Base-by-base conservation (phyloP, 306 rosid species). In the Vigna unguiculata region DNA sequence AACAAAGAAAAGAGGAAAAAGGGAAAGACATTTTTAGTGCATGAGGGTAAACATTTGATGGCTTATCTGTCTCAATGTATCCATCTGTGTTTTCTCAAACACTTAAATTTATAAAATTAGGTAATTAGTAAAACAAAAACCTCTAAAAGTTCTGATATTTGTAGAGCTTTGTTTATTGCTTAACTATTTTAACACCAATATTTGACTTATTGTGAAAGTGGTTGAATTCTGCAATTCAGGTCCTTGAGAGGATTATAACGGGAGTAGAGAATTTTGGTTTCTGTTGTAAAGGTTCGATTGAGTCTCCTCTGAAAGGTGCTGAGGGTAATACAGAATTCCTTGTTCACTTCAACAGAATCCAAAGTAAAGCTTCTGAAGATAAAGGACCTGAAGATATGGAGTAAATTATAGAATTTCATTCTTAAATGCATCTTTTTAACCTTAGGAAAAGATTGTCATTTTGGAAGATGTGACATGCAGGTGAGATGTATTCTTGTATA, bases 241-340 rank as follows among this genome's bases (percentile, higher is more conserved):
- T 95, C 57, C 93, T 90, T 45, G 97, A 89, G 78, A 95, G 76
- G 85, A 95, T 92, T 54, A 89, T 88, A 71, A 87, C 84, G 60
- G 97, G 97, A 21, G 96, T 92, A 2, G 96, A 91, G 86, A 85
- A 83, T 46, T 86, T 86, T 36, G 98, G 97, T 77, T 90, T 92
- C 85, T 81, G 82, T 77, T 81, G 88, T 84, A 80, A 83, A 80
- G 98, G 98, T 20, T 89, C 91, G 97, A 87, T 90, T 9, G 92
- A 90, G 77, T 95, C 98, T 65, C 98, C 98, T 69, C 86, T 95
- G 58, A 95, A 89, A 80, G 98, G 97, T 24, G 96, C 96, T 0
- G 97, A 92, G 87, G 98, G 98, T 53, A 95, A 95, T 80, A 89
- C 87, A 69, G 97, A 95, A 80, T 95, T 95, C 78, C 90, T 95